These are phyloP conservation scores for Bullera alba DNA, from an alignment of 768 basidiomycete species.

Conservation along the genomic window DNA sequence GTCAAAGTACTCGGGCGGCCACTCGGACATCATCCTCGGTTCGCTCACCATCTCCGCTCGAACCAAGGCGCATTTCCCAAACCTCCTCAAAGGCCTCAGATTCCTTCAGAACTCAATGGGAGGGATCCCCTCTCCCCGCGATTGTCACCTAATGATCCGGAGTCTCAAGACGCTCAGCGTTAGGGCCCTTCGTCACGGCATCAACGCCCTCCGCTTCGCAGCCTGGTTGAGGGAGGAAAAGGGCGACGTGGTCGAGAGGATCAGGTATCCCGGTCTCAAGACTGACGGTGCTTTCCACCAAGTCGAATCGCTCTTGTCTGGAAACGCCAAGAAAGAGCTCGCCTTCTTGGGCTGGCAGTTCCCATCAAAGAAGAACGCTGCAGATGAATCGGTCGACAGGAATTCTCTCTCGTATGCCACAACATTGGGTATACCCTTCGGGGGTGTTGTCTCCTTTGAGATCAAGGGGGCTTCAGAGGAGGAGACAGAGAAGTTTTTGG, in stretches of 20 bases:
- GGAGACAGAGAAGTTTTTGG: conserved; percentile 64
- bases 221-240: conserved; percentile 52
- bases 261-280: conserved; percentile 77
- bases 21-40: conserved; percentile 89
- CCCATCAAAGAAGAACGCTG: conserved; percentile 29
- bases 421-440: conserved; percentile 66
- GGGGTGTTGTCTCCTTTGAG: conserved; percentile 78
- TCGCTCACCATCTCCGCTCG: conserved; percentile 52
- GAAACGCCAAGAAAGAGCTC: conserved; percentile 64
- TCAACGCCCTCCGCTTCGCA: conserved; percentile 73
- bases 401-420: conserved; percentile 16
- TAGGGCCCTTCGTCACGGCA: conserved; percentile 77
- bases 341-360: conserved; percentile 47
- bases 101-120: conserved; percentile 77
- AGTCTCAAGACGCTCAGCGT: conserved; percentile 86
- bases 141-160: conserved; percentile 82
- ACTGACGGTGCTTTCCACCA: conserved; percentile 61
- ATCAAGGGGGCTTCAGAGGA: conserved; percentile 50
- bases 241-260: conserved; percentile 59
- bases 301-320: conserved; percentile 56
- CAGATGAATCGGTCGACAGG: conserved; percentile 1
- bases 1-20: conserved; percentile 86
- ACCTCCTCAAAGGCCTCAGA: conserved; percentile 56
- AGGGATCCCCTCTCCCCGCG: conserved; percentile 58
- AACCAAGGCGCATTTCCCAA: conserved; percentile 25